Percentiles rank a stretch among this genome's conserved stretches.
Conservation (phyloP, 1,139 yeast species). For the Scheffersomyces stambukii region DNA sequence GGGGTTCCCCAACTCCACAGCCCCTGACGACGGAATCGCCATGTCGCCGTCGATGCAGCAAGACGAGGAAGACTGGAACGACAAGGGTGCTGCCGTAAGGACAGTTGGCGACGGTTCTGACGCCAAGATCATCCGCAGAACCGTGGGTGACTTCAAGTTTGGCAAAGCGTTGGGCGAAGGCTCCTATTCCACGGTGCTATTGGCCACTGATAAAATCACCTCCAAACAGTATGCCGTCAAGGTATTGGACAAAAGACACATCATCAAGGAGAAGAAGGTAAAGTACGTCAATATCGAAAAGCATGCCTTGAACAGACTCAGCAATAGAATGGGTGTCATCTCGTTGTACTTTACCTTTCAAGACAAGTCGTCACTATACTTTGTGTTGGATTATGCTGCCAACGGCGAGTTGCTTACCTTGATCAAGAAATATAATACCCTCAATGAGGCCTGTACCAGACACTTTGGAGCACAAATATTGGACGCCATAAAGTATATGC, state of each 20-base stretch:
- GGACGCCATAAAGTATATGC: conserved; percentile 67
- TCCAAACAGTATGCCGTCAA: conserved; percentile 81
- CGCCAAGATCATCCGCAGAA: conserved; percentile 41
- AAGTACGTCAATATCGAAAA: conserved; percentile 96
- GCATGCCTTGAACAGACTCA: conserved; percentile 81
- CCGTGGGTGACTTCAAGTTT: conserved; percentile 82
- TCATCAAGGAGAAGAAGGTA: conserved; percentile 89
- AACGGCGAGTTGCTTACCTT: conserved; percentile 86
- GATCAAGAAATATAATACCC: conserved; percentile 71
- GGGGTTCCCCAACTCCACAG: conserved; percentile 11
- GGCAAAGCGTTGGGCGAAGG: conserved; percentile 93
- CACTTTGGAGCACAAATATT: conserved; percentile 65
- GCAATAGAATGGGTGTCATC: conserved; percentile 70
- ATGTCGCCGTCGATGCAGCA: conserved; percentile 5
- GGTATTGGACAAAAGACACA: conserved; percentile 87
- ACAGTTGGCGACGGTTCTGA: conserved; percentile 12
- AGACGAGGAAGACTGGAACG: conserved; percentile 26
- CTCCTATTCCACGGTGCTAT: conserved; percentile 88
- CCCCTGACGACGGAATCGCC: conserved; percentile 6
- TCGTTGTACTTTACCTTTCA: conserved; percentile 90
- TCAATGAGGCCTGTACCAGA: conserved; percentile 73
- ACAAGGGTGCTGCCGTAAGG: conserved; percentile 37
- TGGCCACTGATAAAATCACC: conserved; percentile 78
- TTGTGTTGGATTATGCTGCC: conserved; percentile 88
- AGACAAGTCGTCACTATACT: conserved; percentile 81